These are phyloP conservation scores for Microthyrium microscopicum DNA, from an alignment of 2,329 filamentous ascomycete genomes.

Conservation along the genomic window DNA sequence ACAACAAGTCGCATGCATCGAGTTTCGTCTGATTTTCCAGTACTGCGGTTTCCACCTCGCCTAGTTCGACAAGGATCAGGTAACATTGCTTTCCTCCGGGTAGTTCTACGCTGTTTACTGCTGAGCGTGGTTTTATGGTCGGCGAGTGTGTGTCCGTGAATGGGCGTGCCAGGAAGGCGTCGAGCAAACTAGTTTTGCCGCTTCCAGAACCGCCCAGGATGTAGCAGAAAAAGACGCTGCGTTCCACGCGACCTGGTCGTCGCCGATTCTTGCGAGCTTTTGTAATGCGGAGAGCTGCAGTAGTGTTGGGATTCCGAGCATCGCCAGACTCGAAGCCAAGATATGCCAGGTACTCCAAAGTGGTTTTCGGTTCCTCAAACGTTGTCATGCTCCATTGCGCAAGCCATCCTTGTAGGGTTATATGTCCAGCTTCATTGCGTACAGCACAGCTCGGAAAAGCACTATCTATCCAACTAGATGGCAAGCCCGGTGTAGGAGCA, in stretches of 20 bases:
- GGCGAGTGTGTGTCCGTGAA: conserved; percentile 75
- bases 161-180: conserved; percentile 77
- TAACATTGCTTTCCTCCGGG: conserved; percentile 95
- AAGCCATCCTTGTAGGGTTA: conserved; percentile 93
- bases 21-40: conserved; percentile 82
- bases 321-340: conserved; percentile 79
- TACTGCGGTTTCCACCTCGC: conserved; percentile 87
- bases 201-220: conserved; percentile 71
- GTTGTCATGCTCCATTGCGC: conserved; percentile 99
- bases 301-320: conserved; percentile 52
- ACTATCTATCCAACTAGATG: conserved; percentile 70
- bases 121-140: conserved; percentile 84
- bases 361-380: conserved; percentile 87
- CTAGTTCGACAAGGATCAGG: conserved; percentile 85
- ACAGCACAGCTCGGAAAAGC: conserved; percentile 89
- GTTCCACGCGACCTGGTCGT: conserved; percentile 48
- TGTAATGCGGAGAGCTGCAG: conserved; percentile 80
- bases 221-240: conserved; percentile 90
- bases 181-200: conserved; percentile 81
- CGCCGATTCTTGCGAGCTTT: conserved; percentile 69
- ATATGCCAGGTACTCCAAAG: conserved; percentile 88
- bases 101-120: conserved; percentile 91
- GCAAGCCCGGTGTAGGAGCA: conserved; percentile 79
- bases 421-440: conserved; percentile 83
- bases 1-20: conserved; percentile 83